These are phyloP conservation scores for Cyberlindnera misumaiensis DNA, from an alignment of 805 yeast genomes.

Conservation along the genomic window DNA sequence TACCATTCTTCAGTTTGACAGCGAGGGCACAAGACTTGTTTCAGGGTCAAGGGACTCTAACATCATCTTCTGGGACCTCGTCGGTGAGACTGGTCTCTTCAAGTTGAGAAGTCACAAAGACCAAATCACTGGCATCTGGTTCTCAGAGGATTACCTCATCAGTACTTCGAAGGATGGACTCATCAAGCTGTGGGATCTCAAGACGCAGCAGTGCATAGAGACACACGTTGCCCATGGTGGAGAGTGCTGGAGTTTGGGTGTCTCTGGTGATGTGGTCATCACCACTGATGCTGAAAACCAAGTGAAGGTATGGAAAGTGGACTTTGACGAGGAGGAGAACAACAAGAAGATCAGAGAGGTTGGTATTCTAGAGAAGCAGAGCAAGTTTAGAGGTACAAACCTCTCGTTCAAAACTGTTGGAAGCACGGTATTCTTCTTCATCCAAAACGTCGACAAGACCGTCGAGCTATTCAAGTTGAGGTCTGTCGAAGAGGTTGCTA, in stretches of 20 bases:
- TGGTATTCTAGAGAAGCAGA: constrained; percentile 69
- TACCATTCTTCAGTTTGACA: constrained; percentile 64
- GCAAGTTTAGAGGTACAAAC: constrained; percentile 62
- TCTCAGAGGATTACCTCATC: constrained; percentile 55
- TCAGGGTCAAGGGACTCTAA: constrained; percentile 85
- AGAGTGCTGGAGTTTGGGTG: constrained; percentile 84
- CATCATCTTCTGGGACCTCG: constrained; percentile 90
- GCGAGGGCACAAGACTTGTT: constrained; percentile 73
- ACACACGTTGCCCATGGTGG: constrained; percentile 91
- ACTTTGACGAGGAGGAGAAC: constrained; percentile 35
- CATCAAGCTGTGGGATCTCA: constrained; percentile 89
- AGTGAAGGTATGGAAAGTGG: constrained; percentile 76
- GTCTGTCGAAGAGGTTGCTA: constrained; percentile 66
- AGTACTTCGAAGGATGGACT: constrained; percentile 86
- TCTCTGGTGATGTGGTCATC: constrained; percentile 37
- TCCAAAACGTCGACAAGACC: constrained; percentile 77
- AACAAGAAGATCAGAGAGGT: constrained; percentile 48
- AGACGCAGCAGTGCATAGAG: constrained; percentile 83
- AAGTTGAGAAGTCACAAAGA: constrained; percentile 86
- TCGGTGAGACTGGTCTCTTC: constrained; percentile 83
- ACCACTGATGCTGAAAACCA: constrained; percentile 81
- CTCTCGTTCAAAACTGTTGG: constrained; percentile 42
- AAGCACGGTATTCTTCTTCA: constrained; percentile 43
- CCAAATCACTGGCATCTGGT: constrained; percentile 70
- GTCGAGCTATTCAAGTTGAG: constrained; percentile 77